Conservation (phyloP, 805 yeast species). For the Saccharomycopsis amapae region DNA sequence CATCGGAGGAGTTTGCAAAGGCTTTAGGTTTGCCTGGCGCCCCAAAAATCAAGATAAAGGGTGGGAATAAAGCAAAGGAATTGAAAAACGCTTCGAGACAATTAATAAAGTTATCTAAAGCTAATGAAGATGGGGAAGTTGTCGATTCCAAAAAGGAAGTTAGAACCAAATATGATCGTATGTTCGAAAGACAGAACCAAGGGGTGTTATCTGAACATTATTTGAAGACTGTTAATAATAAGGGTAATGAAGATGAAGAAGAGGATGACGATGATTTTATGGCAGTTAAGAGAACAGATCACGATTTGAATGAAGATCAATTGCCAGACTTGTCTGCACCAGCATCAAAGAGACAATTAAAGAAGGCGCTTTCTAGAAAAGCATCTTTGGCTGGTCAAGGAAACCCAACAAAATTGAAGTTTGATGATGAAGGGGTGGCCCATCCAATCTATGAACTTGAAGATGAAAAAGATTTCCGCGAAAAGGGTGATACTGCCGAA, state of each 20-base stretch:
- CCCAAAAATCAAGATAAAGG: conserved; percentile 77
- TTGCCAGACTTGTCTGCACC: conserved; percentile 55
- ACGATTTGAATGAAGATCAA: conserved; percentile 56
- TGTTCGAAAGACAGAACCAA: conserved; percentile 94
- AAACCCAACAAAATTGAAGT: conserved; percentile 62
- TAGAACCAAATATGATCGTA: conserved; percentile 85
- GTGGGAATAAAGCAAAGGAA: conserved; percentile 48
- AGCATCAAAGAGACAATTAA: conserved; percentile 76
- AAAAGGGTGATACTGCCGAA: conserved; percentile 55
- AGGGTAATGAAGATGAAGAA: conserved; percentile 30
- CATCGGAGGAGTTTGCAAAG: conserved; percentile 77
- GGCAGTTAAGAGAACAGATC: conserved; percentile 72
- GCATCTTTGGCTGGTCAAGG: conserved; percentile 53
- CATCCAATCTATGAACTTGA: conserved; percentile 89
- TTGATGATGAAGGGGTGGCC: conserved; percentile 92
- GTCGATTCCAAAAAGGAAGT: conserved; percentile 36
- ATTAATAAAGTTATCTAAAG: conserved; percentile 47
- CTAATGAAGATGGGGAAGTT: conserved; percentile 59
- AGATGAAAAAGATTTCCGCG: conserved; percentile 79
- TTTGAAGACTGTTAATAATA: conserved; percentile 53
- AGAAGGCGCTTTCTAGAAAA: conserved; percentile 84
- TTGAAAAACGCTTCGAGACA: conserved; percentile 77
- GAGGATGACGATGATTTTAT: conserved; percentile 72
- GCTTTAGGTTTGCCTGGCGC: conserved; percentile 94
- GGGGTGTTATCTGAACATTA: conserved; percentile 87